Conservation (phyloP, 306 rosid genomes). For the Myrica gale region DNA sequence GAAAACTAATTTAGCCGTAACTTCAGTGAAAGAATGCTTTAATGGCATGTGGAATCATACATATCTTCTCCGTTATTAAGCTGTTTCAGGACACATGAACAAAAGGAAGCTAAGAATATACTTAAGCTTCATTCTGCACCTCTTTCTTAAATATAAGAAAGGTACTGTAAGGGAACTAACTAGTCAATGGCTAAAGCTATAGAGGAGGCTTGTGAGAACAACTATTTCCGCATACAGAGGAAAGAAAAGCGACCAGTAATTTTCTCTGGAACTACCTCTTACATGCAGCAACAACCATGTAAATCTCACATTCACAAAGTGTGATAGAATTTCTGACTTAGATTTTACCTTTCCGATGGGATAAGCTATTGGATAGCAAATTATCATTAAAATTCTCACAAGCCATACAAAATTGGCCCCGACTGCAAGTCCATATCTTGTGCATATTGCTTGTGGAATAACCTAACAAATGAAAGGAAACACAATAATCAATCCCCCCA, state of each 20-base stretch:
- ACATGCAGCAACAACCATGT: not conserved
- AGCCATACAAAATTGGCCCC: conserved; percentile 82
- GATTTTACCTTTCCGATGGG: conserved; percentile 85
- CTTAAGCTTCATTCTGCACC: not conserved
- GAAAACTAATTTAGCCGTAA: not conserved
- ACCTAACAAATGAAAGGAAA: conserved; percentile 50
- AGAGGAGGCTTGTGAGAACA: not conserved
- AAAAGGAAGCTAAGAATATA: not conserved
- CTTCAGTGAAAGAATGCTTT: not conserved
- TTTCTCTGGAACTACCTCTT: not conserved
- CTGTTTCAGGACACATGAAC: not conserved
- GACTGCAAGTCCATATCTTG: conserved; percentile 91
- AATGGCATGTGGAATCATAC: not conserved
- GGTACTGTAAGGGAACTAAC: not conserved
- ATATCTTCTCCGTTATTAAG: not conserved
- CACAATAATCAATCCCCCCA: conserved; percentile 2
- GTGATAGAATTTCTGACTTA: conserved; percentile 15
- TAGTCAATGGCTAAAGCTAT: not conserved
- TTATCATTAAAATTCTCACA: conserved; percentile 75
- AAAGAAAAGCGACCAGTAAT: not conserved
- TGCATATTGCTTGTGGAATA: conserved; percentile 95
- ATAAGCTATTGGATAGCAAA: conserved; percentile 87
- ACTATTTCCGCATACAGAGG: not conserved
- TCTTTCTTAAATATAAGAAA: not conserved
- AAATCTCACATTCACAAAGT: not conserved